A percentile compares a stretch with the other conserved stretches of the same genome.
Evolutionary conservation across 306 rosid genomes (phyloP).

Genomic region (Quercus dentata): DNA sequence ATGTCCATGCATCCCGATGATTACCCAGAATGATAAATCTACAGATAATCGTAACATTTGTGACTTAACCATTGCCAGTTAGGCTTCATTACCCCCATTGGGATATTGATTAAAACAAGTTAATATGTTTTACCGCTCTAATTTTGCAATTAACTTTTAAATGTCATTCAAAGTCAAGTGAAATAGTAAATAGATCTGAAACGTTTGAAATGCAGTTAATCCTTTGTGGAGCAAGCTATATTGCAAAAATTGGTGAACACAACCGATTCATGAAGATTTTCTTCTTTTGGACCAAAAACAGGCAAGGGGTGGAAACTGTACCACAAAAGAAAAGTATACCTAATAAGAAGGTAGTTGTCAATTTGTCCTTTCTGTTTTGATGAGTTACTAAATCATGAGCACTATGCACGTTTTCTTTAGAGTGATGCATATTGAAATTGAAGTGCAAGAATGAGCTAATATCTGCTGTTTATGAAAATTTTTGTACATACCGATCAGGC

Average conservation of each 20-base stretch:
- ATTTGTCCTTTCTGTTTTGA: not conserved
- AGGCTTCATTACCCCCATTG: not conserved
- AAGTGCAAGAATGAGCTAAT: not conserved
- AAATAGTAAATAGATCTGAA: too few relatives aligned
- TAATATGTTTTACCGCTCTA: too few relatives aligned
- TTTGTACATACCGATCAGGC: constrained; percentile 57
- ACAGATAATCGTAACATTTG: constrained; percentile 23
- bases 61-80: constrained; percentile 10
- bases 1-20: constrained; percentile 83
- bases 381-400: not conserved
- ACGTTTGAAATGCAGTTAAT: too few relatives aligned
- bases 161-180: too few relatives aligned
- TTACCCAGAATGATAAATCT: constrained; percentile 75
- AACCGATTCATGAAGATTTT: too few relatives aligned
- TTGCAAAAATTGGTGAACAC: too few relatives aligned
- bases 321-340: too few relatives aligned
- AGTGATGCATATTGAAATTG: not conserved
- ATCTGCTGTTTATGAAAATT: not conserved
- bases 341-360: not conserved
- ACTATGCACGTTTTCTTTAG: not conserved
- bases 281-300: too few relatives aligned
- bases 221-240: too few relatives aligned
- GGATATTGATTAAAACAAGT: too few relatives aligned
- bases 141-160: too few relatives aligned
- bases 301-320: too few relatives aligned